These are phyloP conservation scores for Fusarium devonianum DNA, from an alignment of 2,329 filamentous ascomycete species.

Conservation along the genomic window DNA sequence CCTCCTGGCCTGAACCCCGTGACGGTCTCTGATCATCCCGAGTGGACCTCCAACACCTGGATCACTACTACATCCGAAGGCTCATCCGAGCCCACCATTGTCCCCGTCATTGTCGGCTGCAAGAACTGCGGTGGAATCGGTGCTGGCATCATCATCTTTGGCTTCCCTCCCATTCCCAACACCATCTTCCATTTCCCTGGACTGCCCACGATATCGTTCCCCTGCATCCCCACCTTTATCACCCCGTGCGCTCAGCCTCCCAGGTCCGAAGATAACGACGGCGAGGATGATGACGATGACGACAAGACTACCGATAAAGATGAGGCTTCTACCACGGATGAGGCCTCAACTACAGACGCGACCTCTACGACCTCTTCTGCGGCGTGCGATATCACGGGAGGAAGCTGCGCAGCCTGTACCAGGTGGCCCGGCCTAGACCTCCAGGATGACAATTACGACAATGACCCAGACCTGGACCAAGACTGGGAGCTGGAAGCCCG, in stretches of 20 bases:
- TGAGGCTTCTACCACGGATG: background rate
- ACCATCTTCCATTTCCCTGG: slow-evolving; percentile 14
- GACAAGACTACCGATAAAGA: slow-evolving; percentile 2
- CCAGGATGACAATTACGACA: too few relatives aligned
- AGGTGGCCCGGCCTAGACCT: too few relatives aligned
- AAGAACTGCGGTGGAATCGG: slow-evolving; percentile 8
- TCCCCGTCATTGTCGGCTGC: slow-evolving; percentile 25
- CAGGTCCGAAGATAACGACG: background rate
- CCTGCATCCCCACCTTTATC: slow-evolving; percentile 17
- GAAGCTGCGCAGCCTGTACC: background rate
- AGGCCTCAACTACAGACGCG: background rate
- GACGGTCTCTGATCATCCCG: slow-evolving; percentile 8
- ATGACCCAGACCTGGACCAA: background rate
- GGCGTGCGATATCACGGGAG: slow-evolving; percentile 6
- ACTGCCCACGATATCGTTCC: slow-evolving; percentile 17
- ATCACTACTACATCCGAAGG: slow-evolving; percentile 23
- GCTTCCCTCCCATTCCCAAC: slow-evolving; percentile 4
- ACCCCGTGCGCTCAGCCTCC: slow-evolving; percentile 4
- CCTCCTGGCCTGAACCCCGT: background rate
- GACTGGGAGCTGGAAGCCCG: too few relatives aligned
- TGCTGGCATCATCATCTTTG: slow-evolving; percentile 21
- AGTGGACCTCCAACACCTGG: slow-evolving; percentile 31
- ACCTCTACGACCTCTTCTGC: slow-evolving; percentile 15
- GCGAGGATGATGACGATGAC: slow-evolving; percentile 4
- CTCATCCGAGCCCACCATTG: slow-evolving; percentile 18